These are phyloP conservation scores for Solanum rostratum DNA, from an alignment of 257 asterid species.

Conservation along the genomic window DNA sequence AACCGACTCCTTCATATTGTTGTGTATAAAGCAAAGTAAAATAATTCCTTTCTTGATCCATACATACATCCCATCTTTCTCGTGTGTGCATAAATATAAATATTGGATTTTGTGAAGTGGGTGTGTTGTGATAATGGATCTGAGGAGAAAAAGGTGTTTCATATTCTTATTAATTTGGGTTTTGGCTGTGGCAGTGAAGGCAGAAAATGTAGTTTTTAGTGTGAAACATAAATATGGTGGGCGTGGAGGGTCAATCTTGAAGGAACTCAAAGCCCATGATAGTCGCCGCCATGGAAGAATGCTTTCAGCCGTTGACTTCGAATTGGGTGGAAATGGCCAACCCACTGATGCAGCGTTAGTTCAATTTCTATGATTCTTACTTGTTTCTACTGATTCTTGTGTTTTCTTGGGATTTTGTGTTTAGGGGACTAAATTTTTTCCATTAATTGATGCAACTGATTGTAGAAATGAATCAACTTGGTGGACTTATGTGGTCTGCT, in stretches of 20 bases:
- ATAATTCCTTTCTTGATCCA: not conserved
- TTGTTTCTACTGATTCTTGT: not conserved
- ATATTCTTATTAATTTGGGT: not conserved
- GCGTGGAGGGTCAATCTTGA: conserved; percentile 17
- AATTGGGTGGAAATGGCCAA: conserved; percentile 40
- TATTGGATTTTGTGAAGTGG: not conserved
- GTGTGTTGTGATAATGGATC: conserved; percentile 16
- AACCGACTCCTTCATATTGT: not conserved
- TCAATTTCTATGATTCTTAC: not conserved
- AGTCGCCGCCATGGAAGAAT: conserved; percentile 32
- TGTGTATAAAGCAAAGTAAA: not conserved
- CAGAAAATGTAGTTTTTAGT: conserved; percentile 26
- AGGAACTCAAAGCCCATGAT: conserved; percentile 31
- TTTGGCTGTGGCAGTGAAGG: not conserved
- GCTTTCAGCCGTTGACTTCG: conserved; percentile 34
- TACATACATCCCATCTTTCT: not conserved
- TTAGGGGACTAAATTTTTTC: not conserved
- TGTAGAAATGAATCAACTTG: not conserved
- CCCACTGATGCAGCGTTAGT: conserved; percentile 51
- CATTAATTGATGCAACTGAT: not conserved
- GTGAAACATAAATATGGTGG: conserved; percentile 37
- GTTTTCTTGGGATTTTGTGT: not conserved
- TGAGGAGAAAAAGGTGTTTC: conserved; percentile 12
- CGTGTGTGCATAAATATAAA: not conserved
- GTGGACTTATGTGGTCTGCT: not conserved